Conservation (phyloP, 2,329 filamentous ascomycete species). For the Chrysoporthe puriensis region DNA sequence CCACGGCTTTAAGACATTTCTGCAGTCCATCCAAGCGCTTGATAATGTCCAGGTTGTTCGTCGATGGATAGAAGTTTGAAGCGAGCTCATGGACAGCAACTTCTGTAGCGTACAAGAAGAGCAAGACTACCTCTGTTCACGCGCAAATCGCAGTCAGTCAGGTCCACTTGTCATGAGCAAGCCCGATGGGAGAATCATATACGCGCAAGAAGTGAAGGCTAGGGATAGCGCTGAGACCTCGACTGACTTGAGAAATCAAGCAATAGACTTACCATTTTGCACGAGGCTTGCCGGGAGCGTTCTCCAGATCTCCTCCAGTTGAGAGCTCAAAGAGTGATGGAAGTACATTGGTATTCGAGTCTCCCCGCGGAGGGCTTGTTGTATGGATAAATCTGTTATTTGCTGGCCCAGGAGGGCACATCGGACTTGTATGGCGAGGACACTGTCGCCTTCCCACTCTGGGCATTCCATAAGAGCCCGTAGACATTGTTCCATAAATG, state of each 20-base stretch:
- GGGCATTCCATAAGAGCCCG: constrained; percentile 47
- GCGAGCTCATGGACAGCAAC: constrained; percentile 44
- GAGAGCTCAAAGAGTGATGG: constrained; percentile 33
- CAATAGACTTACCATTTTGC: constrained; percentile 31
- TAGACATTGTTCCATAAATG: constrained; percentile 62
- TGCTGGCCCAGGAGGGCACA: constrained; percentile 46
- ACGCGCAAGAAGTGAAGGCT: not conserved
- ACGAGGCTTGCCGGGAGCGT: constrained; percentile 32
- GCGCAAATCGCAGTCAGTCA: not conserved
- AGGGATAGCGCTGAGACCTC: not conserved
- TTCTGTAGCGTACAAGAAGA: constrained; percentile 42
- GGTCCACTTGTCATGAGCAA: not conserved
- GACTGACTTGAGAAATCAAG: not conserved
- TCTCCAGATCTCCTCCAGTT: constrained; percentile 34
- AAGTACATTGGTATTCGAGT: constrained; percentile 33
- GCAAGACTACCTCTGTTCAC: constrained; percentile 39
- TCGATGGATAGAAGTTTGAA: constrained; percentile 30
- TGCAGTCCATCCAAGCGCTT: constrained; percentile 35
- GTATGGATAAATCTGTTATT: constrained; percentile 25
- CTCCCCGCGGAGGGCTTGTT: constrained; percentile 20
- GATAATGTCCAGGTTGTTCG: constrained; percentile 9
- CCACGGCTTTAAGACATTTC: constrained; percentile 35
- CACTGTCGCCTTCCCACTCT: constrained; percentile 53
- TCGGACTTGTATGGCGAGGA: constrained; percentile 49
- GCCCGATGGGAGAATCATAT: not conserved